Conservation (phyloP, 1,139 yeast genomes). For the Suhomyces coccinellae region DNA sequence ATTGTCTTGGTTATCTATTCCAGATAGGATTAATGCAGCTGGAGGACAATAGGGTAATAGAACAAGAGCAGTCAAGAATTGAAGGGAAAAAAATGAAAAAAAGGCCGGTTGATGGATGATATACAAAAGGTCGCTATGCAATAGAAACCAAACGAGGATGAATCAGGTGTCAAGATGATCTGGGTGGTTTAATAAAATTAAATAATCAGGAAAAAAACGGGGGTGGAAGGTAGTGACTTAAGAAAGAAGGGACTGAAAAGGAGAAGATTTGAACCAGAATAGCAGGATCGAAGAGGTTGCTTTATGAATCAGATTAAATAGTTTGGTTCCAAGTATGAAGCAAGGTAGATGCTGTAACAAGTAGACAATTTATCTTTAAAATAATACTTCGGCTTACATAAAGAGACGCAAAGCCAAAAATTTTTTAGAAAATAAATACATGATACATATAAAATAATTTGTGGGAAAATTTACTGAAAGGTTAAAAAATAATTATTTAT, state of each 20-base stretch:
- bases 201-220: not conserved
- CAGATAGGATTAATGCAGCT: conserved; percentile 2
- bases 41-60: not conserved
- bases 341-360: conserved; percentile 10
- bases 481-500: conserved; percentile 6
- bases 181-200: not conserved
- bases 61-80: not conserved
- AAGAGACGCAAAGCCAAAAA: conserved; percentile 7
- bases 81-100: not conserved
- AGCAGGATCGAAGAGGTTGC: conserved; percentile 11
- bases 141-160: conserved; percentile 1
- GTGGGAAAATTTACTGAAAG: conserved; percentile 1
- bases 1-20: not conserved
- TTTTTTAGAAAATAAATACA: conserved; percentile 5
- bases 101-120: not conserved
- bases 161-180: not conserved
- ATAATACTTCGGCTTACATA: conserved; percentile 12
- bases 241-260: not conserved
- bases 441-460: conserved; percentile 4
- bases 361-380: conserved; percentile 11
- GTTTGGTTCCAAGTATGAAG: conserved; percentile 7
- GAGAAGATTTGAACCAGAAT: not conserved
- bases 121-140: not conserved
- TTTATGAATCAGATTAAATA: conserved; percentile 11
- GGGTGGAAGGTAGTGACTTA: not conserved